These are phyloP conservation scores for Plasmodium fragile DNA, from an alignment of 169 alveolate genomes.

Conservation along the genomic window DNA sequence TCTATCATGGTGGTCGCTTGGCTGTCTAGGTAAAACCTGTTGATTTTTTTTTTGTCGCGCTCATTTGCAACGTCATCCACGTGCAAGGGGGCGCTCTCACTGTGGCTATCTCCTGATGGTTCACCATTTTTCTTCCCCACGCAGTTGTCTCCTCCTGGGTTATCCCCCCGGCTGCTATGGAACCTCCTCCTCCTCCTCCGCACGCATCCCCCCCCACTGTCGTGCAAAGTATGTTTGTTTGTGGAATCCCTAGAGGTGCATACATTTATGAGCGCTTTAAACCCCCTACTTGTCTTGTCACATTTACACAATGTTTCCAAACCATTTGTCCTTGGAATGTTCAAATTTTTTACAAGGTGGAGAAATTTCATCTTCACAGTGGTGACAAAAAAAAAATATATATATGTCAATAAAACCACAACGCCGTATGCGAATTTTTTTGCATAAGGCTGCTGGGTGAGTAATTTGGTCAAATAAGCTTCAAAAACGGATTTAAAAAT, in stretches of 20 bases:
- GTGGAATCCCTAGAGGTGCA: background rate
- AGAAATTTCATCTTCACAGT: conserved; percentile 17
- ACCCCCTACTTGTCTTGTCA: conserved; percentile 2
- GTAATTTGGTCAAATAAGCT: background rate
- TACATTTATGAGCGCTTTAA: background rate
- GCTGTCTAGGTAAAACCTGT: conserved; percentile 93
- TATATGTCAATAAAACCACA: background rate
- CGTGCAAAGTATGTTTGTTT: background rate
- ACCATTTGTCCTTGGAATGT: conserved; percentile 7
- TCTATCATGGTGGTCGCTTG: conserved; percentile 98
- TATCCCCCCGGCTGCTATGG: background rate
- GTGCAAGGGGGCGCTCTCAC: background rate
- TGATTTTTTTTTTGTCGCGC: conserved; percentile 55
- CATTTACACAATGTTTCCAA: background rate
- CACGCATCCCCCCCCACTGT: background rate
- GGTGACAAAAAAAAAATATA: conserved; percentile 11
- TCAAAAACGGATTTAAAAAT: background rate
- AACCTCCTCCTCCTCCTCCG: conserved; percentile 13
- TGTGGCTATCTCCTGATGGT: background rate
- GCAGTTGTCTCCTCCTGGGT: background rate
- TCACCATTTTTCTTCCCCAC: background rate
- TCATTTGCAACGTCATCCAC: conserved; percentile 18
- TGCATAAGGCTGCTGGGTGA: background rate
- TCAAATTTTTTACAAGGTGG: conserved; percentile 18
- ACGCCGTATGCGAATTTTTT: background rate